Evolutionary conservation across 495 filamentous ascomycete genomes (phyloP).

Genomic region (Trypethelium eluteriae): DNA sequence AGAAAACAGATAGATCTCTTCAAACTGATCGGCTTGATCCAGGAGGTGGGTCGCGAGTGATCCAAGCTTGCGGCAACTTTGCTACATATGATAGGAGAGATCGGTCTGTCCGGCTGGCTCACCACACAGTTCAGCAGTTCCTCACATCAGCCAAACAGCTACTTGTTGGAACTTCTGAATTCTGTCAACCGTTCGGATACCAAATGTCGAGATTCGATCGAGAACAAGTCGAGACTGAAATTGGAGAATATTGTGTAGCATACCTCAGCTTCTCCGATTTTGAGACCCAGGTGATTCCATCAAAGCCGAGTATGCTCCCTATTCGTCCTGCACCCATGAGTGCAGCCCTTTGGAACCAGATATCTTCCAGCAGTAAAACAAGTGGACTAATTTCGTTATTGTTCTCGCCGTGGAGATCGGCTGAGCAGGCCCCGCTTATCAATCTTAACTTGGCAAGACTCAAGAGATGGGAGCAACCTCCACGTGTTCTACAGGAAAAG

Average conservation of each 20-base stretch:
- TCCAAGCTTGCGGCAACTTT: conserved; percentile 24
- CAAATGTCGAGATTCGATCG: conserved; percentile 14
- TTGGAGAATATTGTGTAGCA: conserved; percentile 17
- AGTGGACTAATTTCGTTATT: too few relatives aligned
- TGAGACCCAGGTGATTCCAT: conserved; percentile 14
- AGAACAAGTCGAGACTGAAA: conserved; percentile 5
- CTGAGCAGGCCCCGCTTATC: too few relatives aligned
- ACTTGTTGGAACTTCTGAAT: too few relatives aligned
- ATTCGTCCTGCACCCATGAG: too few relatives aligned
- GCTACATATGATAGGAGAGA: conserved; percentile 21
- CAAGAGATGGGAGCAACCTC: too few relatives aligned
- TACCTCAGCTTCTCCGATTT: conserved; percentile 22
- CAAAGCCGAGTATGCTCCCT: neutral
- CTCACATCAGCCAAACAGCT: neutral
- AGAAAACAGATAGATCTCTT: conserved; percentile 14
- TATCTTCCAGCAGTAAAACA: too few relatives aligned
- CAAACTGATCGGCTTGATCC: conserved; percentile 13
- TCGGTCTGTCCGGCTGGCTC: conserved; percentile 23
- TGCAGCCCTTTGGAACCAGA: too few relatives aligned
- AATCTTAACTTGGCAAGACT: too few relatives aligned
- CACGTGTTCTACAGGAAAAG: too few relatives aligned
- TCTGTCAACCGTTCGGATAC: too few relatives aligned
- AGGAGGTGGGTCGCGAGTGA: conserved; percentile 6
- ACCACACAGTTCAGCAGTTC: conserved; percentile 27
- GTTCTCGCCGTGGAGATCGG: too few relatives aligned